Base-by-base conservation (phyloP, 1,284 basidiomycete species). In the Bjerkandera adusta region DNA sequence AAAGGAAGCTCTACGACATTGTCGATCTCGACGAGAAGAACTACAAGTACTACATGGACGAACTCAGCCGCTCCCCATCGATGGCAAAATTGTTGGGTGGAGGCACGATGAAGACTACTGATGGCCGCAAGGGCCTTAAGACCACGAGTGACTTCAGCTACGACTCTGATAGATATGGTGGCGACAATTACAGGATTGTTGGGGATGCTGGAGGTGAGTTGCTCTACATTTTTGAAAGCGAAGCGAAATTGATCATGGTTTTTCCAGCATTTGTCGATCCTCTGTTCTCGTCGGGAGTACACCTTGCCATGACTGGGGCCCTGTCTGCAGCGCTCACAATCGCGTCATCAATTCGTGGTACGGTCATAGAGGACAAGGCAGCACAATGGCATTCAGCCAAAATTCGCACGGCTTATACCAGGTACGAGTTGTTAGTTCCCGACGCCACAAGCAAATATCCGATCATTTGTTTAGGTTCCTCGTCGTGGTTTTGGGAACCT, bases 131-230 rank as follows among this genome's bases (percentile, higher is more conserved):
- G 10, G 12, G 54, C 32, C 61, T 80, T 52, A 68, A 59, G 62
- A 71, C 53, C 62, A 72, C 61, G 56, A 75, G 57, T 58, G 82
- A 87, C 60, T 87, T 78, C 54, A 83, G 81, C 54, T 86, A 87
- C 59, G 79, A 79, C 11, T 77, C 84, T 5, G 58, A 70, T 12
- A 66, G 60, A 1, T 85, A 87, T 54, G 77, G 75, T 13, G 81
- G 80, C 1, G 61, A 65, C 16, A 62, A 68, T 8, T 85, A 72
- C 53, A 71, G 83, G 40, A 76, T 86, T 37, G 61, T 81, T 16
- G 83, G 84, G 5, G 85, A 87, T 59, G 84, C 85, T 5, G 85
- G 78, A 55, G 81, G 84, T 83, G 55, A 68, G 68, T 49, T 70
- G n/a, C n/a, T n/a, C n/a, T n/a, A n/a, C n/a, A n/a, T n/a, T n/a